These are phyloP conservation scores for Kalanchoe fedtschenkoi DNA, from an alignment of 164 flowering plant genomes.

Conservation along the genomic window DNA sequence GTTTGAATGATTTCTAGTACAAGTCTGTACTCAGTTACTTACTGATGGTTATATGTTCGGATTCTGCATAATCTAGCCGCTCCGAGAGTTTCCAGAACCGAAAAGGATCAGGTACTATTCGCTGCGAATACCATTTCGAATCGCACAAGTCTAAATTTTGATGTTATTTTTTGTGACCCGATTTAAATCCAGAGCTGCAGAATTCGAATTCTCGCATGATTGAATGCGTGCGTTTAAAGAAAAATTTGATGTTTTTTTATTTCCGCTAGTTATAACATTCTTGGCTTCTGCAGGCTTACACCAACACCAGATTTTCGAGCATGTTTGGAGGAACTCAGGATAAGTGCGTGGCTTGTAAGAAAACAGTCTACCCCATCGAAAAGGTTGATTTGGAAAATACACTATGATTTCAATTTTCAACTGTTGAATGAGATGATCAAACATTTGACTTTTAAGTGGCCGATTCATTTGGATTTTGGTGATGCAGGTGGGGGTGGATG, in stretches of 20 bases:
- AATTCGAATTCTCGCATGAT: too few relatives aligned
- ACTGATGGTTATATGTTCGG: neutral
- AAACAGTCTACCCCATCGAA: constrained; percentile 86
- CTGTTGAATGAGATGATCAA: neutral
- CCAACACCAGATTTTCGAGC: constrained; percentile 58
- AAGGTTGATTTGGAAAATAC: constrained; percentile 45
- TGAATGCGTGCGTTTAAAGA: neutral
- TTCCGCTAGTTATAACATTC: too few relatives aligned
- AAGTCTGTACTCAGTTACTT: neutral
- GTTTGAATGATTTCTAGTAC: neutral
- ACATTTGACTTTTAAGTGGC: neutral
- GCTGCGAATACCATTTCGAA: too few relatives aligned
- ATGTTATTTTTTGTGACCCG: too few relatives aligned
- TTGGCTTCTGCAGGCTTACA: constrained; percentile 25
- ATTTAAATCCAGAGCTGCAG: too few relatives aligned
- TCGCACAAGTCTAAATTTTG: too few relatives aligned
- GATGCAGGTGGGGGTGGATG: constrained; percentile 68
- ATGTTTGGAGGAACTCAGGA: constrained; percentile 91
- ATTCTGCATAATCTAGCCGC: too few relatives aligned
- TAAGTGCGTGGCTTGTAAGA: constrained; percentile 86
- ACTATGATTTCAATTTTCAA: neutral
- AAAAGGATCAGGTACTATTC: neutral
- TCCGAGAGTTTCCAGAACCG: neutral
- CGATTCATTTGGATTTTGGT: neutral
- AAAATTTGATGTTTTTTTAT: neutral